Conservation (phyloP, 345 rosid species). For the Ricinus communis region DNA sequence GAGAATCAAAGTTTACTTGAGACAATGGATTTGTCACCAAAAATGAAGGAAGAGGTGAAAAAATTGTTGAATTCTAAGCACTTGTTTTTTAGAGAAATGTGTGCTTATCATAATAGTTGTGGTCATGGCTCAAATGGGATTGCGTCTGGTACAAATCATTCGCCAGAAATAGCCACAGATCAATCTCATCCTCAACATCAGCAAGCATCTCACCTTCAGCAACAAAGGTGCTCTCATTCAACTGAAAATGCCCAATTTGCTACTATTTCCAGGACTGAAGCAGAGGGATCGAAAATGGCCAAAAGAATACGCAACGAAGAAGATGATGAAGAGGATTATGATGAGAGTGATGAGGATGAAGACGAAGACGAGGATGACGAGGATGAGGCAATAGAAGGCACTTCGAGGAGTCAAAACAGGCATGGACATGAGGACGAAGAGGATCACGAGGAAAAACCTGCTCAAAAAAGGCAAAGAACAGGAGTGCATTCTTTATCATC, state of each 20-base stretch:
- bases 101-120: constrained; percentile 91
- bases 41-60: constrained; percentile 81
- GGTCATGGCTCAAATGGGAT: constrained; percentile 47
- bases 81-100: constrained; percentile 92
- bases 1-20: constrained; percentile 87
- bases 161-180: constrained; percentile 38
- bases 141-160: constrained; percentile 34
- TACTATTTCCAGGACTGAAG: constrained; percentile 31
- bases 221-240: constrained; percentile 54
- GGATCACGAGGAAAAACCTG: constrained; percentile 30
- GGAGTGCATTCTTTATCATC: constrained; percentile 22
- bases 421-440: constrained; percentile 50
- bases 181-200: constrained; percentile 38
- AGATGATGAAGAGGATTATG: constrained; percentile 46
- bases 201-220: constrained; percentile 33
- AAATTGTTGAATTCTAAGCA: constrained; percentile 89
- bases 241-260: constrained; percentile 29
- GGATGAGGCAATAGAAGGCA: constrained; percentile 39
- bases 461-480: constrained; percentile 41
- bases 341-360: constrained; percentile 26
- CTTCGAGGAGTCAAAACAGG: too few relatives aligned
- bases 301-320: constrained; percentile 35
- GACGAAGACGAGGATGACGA: constrained; percentile 42
- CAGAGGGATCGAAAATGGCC: constrained; percentile 39
- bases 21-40: constrained; percentile 67